Percentiles rank a stretch among this genome's conserved stretches.
phyloP scores from a whole-genome alignment of 257 asterid species.

The Lycium ferocissimum region DNA sequence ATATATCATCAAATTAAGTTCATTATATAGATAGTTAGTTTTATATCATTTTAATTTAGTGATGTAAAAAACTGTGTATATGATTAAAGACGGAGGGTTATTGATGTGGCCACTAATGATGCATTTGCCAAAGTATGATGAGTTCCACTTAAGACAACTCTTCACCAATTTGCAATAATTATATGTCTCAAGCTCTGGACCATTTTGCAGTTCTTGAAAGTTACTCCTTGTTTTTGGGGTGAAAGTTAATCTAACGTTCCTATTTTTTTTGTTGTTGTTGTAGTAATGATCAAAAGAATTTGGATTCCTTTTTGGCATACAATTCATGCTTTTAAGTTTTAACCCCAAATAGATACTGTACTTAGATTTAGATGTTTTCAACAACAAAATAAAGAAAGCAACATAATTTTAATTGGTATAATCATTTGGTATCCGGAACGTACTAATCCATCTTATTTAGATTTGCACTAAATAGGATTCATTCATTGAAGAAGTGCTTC shows the following conservation, averaged over 20 bases:
- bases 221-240: too few relatives aligned
- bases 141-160: slow-evolving; percentile 15
- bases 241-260: too few relatives aligned
- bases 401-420: too few relatives aligned
- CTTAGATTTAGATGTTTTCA: neutral
- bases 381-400: neutral
- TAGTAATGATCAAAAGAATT: neutral
- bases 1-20: neutral
- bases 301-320: neutral
- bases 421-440: too few relatives aligned
- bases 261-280: too few relatives aligned
- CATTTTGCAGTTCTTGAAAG: too few relatives aligned
- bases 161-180: slow-evolving; percentile 1
- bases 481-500: too few relatives aligned
- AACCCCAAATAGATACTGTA: neutral
- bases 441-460: too few relatives aligned
- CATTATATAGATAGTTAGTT: neutral
- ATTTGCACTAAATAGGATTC: too few relatives aligned
- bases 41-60: neutral
- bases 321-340: neutral
- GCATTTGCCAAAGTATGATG: neutral
- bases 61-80: neutral
- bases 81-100: too few relatives aligned
- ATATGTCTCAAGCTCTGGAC: too few relatives aligned
- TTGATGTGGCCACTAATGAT: neutral